Conservation (phyloP, 495 filamentous ascomycete species). For the Lasiosphaeris hirsuta region DNA sequence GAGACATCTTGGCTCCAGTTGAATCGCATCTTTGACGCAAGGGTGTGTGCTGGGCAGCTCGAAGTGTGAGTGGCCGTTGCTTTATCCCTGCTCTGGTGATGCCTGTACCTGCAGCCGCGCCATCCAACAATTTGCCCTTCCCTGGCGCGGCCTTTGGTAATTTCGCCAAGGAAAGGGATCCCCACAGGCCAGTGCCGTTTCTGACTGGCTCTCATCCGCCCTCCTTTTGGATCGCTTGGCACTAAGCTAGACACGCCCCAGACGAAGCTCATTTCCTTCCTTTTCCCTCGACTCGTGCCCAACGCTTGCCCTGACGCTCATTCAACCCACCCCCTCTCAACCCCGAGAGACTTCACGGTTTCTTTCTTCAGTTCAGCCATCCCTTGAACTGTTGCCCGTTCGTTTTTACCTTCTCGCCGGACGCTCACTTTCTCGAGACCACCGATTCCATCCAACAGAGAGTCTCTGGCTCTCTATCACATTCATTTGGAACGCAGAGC, state of each 20-base stretch:
- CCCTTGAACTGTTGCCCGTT: constrained; percentile 30
- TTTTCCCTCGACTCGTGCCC: constrained; percentile 26
- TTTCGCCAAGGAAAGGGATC: constrained; percentile 34
- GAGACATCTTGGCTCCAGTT: too few species aligned
- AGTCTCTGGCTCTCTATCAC: constrained; percentile 53
- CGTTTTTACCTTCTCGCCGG: constrained; percentile 21
- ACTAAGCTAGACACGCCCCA: constrained; percentile 15
- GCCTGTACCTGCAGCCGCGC: constrained; percentile 29
- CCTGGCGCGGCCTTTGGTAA: constrained; percentile 16
- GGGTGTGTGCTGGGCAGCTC: background rate
- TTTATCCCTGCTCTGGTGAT: constrained; percentile 7
- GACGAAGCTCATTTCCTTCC: constrained; percentile 35
- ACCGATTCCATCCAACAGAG: constrained; percentile 48
- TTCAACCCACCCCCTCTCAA: constrained; percentile 25
- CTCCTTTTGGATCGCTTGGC: constrained; percentile 10
- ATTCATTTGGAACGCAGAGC: constrained; percentile 53
- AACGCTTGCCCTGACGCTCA: constrained; percentile 18
- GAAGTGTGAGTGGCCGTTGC: background rate
- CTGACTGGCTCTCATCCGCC: constrained; percentile 10
- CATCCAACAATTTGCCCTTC: constrained; percentile 17
- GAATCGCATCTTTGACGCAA: too few species aligned
- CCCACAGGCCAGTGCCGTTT: constrained; percentile 16
- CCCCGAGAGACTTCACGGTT: constrained; percentile 21
- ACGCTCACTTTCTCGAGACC: constrained; percentile 21
- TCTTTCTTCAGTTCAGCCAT: constrained; percentile 25